Percentiles rank a stretch among this genome's conserved stretches.
These are phyloP conservation scores for Panicum hallii DNA, from an alignment of 202 grass and related monocot genomes.

Conservation along the genomic window DNA sequence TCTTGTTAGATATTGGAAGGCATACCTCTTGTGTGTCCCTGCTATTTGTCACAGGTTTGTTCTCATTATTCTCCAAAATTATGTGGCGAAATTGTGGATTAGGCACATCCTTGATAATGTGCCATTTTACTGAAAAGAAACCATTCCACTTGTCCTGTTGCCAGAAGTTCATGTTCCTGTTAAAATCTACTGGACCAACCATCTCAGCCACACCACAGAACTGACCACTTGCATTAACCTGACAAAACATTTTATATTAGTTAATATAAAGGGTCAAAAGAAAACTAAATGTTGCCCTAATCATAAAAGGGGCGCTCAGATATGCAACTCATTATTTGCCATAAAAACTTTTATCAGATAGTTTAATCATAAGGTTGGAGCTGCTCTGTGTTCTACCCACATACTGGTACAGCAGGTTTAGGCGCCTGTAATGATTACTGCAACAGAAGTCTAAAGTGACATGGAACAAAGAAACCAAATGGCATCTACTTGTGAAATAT, in stretches of 20 bases:
- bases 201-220: conserved; percentile 97
- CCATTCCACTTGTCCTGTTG: conserved; percentile 99
- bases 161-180: conserved; percentile 91
- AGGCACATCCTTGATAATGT: conserved; percentile 94
- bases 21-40: conserved; percentile 94
- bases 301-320: neutral
- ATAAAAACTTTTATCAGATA: neutral
- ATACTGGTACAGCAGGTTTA: neutral
- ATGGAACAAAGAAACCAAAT: conserved; percentile 16
- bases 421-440: conserved; percentile 1
- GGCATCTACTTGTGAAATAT: neutral
- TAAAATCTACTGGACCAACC: conserved; percentile 84
- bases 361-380: neutral
- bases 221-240: conserved; percentile 97
- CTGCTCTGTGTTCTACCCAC: neutral
- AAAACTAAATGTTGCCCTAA: conserved; percentile 3
- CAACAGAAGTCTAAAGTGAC: conserved; percentile 27
- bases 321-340: conserved; percentile 2
- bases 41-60: conserved; percentile 92
- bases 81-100: conserved; percentile 95
- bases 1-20: conserved; percentile 36
- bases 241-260: conserved; percentile 27
- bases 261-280: conserved; percentile 33
- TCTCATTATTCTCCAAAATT: conserved; percentile 98
- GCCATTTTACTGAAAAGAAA: conserved; percentile 92